phyloP scores from a whole-genome alignment of 495 filamentous ascomycete genomes.

The Friedmanniomyces endolithicus region DNA sequence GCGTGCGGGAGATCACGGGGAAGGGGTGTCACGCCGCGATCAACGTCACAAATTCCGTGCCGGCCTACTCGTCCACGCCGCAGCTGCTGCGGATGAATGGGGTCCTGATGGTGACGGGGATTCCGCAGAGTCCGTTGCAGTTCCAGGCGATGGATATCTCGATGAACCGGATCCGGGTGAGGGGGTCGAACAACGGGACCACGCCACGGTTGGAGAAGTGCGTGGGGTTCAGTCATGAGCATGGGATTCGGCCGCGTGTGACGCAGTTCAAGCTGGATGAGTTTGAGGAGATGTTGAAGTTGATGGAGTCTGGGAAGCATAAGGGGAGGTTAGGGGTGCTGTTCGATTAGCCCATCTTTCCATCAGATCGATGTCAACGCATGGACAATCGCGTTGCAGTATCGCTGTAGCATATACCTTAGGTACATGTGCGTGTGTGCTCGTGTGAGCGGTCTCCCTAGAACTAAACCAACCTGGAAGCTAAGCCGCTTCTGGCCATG shows the following conservation, averaged over 20 bases:
- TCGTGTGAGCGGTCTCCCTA: too few relatives aligned
- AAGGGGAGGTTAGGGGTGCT: constrained; percentile 21
- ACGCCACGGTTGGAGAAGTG: constrained; percentile 17
- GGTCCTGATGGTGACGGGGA: constrained; percentile 25
- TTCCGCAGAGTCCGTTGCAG: constrained; percentile 19
- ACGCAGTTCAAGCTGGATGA: constrained; percentile 22
- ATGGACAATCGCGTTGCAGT: too few relatives aligned
- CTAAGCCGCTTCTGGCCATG: too few relatives aligned
- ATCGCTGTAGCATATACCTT: too few relatives aligned
- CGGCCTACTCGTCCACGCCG: constrained; percentile 25
- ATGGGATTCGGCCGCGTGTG: constrained; percentile 23
- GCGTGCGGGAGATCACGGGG: constrained; percentile 21
- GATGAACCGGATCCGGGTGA: constrained; percentile 14
- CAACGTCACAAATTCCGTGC: constrained; percentile 25
- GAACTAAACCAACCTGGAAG: too few relatives aligned
- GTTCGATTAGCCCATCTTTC: constrained; percentile 9
- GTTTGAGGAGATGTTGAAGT: constrained; percentile 24
- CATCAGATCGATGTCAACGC: too few relatives aligned
- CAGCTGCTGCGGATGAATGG: constrained; percentile 22
- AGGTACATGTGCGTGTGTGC: too few relatives aligned
- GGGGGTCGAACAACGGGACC: constrained; percentile 23
- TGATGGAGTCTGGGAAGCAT: constrained; percentile 16
- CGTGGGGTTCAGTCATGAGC: constrained; percentile 23
- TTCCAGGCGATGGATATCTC: constrained; percentile 23
- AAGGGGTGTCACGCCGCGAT: constrained; percentile 25